Percentiles rank a stretch among this genome's conserved stretches.
phyloP scores from a whole-genome alignment of 306 rosid species.

The Vigna reflexopilosa region DNA sequence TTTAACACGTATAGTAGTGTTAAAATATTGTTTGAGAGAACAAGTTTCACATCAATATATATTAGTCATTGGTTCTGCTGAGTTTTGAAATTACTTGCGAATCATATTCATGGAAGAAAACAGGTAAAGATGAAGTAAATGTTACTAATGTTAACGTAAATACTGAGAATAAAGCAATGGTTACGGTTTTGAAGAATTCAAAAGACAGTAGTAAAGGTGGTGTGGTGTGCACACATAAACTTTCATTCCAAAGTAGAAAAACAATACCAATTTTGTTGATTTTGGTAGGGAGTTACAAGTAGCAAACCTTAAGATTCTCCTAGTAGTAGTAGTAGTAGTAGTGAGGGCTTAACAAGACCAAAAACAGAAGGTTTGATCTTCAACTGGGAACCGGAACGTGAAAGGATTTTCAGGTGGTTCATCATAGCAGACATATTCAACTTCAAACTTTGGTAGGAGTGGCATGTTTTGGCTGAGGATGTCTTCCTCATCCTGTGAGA shows the following conservation, averaged over 20 bases:
- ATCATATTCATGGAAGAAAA: no score
- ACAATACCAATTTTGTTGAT: neutral
- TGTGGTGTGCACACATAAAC: neutral
- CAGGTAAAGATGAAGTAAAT: no score
- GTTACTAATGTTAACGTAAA: neutral
- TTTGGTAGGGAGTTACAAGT: slow-evolving; percentile 30
- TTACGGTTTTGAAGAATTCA: no score
- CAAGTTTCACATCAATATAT: no score
- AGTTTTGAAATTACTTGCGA: no score
- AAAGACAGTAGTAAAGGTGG: neutral
- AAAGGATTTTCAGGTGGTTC: slow-evolving; percentile 49
- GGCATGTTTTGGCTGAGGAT: slow-evolving; percentile 48
- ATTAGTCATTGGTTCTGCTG: no score
- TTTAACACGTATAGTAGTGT: no score
- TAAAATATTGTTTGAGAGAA: no score
- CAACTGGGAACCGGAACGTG: slow-evolving; percentile 47
- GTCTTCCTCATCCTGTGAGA: slow-evolving; percentile 76
- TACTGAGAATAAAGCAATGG: neutral
- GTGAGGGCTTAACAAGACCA: slow-evolving; percentile 51
- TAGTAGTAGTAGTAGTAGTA: neutral
- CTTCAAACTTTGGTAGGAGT: slow-evolving; percentile 59
- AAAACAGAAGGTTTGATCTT: slow-evolving; percentile 64
- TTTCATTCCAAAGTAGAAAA: neutral
- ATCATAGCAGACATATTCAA: slow-evolving; percentile 40
- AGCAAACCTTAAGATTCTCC: neutral